A percentile compares a stretch with the other conserved stretches of the same genome.
Evolutionary conservation across 179 eudicot species (phyloP).

Genomic region (Sideroxylon spinosum): DNA sequence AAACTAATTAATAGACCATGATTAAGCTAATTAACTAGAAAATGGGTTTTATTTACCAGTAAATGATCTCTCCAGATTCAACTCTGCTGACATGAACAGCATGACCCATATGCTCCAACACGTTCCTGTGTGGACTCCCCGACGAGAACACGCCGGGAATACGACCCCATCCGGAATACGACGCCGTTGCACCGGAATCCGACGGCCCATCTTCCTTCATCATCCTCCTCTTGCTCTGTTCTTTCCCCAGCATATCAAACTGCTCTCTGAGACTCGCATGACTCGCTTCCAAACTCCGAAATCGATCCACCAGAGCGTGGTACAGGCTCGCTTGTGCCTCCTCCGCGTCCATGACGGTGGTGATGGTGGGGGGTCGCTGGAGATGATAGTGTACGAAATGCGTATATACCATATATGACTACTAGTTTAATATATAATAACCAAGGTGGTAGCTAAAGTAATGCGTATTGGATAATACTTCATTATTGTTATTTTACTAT

Average conservation of each 20-base stretch:
- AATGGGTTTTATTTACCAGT: slow-evolving; percentile 39
- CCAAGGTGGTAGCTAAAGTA: not conserved
- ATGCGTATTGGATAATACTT: not conserved
- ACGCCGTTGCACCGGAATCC: slow-evolving; percentile 16
- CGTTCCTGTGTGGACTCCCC: slow-evolving; percentile 43
- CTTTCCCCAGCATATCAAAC: slow-evolving; percentile 32
- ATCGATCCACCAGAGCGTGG: slow-evolving; percentile 34
- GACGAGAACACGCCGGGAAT: slow-evolving; percentile 33
- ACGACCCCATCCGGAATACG: slow-evolving; percentile 22
- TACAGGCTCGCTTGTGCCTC: slow-evolving; percentile 24
- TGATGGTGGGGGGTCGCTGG: slow-evolving; percentile 14
- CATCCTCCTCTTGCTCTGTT: slow-evolving; percentile 4
- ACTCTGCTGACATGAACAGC: slow-evolving; percentile 50
- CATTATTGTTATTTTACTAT: not conserved
- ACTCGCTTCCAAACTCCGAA: slow-evolving; percentile 49
- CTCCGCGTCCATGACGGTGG: slow-evolving; percentile 26
- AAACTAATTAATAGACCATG: not conserved
- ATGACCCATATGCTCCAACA: slow-evolving; percentile 61
- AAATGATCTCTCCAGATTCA: slow-evolving; percentile 51
- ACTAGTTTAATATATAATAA: not conserved
- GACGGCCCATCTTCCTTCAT: slow-evolving; percentile 19
- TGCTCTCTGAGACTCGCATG: slow-evolving; percentile 38
- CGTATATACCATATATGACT: not conserved
- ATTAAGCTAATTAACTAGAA: not conserved
- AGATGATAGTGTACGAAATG: no score